Conservation (phyloP, 2,329 filamentous ascomycete species). For the Monilinia aucupariae region DNA sequence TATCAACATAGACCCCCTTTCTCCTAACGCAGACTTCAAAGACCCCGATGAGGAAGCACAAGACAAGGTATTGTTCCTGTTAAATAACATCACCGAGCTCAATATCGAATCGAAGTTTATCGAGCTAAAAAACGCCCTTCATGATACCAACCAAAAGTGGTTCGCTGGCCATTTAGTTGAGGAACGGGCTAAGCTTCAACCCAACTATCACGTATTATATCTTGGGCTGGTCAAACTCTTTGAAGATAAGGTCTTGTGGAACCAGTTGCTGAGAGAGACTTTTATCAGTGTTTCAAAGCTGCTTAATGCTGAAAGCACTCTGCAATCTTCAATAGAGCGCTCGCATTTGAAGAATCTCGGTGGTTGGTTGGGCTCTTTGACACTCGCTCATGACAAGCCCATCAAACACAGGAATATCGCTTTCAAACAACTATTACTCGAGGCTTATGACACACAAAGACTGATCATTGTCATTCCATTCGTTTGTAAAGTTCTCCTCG, state of each 20-base stretch:
- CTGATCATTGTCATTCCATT: conserved; percentile 92
- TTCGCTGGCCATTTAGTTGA: conserved; percentile 94
- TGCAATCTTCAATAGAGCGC: conserved; percentile 79
- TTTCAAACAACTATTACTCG: conserved; percentile 90
- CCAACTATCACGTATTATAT: conserved; percentile 93
- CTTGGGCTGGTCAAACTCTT: conserved; percentile 82
- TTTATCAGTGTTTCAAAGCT: conserved; percentile 80
- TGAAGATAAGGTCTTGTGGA: conserved; percentile 71
- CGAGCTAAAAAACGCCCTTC: conserved; percentile 73
- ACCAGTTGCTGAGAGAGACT: conserved; percentile 87
- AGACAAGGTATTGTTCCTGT: conserved; percentile 88
- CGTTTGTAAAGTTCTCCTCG: conserved; percentile 89
- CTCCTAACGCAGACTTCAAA: conserved; percentile 61
- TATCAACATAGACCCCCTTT: conserved; percentile 67
- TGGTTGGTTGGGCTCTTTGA: conserved; percentile 87
- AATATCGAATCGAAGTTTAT: conserved; percentile 80
- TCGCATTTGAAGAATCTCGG: conserved; percentile 89
- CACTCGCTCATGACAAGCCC: conserved; percentile 86
- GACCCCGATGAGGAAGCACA: conserved; percentile 81
- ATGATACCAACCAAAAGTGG: conserved; percentile 85
- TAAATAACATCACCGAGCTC: conserved; percentile 92
- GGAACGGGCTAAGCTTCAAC: conserved; percentile 92
- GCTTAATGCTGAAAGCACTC: conserved; percentile 82
- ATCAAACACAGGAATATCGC: conserved; percentile 96
- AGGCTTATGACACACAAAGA: conserved; percentile 88